These are phyloP conservation scores for Pichia sp. DNA, from an alignment of 1,139 yeast genomes.

Conservation along the genomic window DNA sequence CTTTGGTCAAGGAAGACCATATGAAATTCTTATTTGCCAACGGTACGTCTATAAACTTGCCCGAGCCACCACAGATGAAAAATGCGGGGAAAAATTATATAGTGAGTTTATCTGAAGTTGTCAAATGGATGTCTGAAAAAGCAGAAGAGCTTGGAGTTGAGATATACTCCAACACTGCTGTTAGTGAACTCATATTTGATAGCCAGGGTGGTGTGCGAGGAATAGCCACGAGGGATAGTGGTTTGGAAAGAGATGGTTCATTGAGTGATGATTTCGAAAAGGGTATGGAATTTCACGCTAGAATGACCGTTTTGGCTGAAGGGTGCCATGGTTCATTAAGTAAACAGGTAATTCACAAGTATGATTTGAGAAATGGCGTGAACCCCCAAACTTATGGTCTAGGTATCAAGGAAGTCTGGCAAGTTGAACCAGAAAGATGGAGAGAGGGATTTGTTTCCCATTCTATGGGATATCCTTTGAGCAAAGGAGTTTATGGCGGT, in stretches of 20 bases:
- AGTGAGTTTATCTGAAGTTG: slow-evolving; percentile 77
- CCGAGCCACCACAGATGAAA: slow-evolving; percentile 89
- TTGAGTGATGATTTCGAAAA: slow-evolving; percentile 78
- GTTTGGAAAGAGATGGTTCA: slow-evolving; percentile 65
- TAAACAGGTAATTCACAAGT: slow-evolving; percentile 69
- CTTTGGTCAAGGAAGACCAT: slow-evolving; percentile 63
- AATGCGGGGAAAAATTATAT: slow-evolving; percentile 80
- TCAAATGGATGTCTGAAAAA: slow-evolving; percentile 74
- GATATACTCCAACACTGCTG: slow-evolving; percentile 86
- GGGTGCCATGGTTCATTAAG: slow-evolving; percentile 96
- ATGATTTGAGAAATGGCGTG: slow-evolving; percentile 56
- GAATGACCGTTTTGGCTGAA: slow-evolving; percentile 84
- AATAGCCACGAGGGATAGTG: slow-evolving; percentile 91
- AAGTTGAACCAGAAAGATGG: slow-evolving; percentile 81
- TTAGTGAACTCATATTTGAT: slow-evolving; percentile 71
- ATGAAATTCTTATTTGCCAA: slow-evolving; percentile 64
- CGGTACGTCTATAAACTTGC: slow-evolving; percentile 55
- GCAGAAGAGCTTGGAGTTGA: slow-evolving; percentile 96
- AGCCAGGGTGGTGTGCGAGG: slow-evolving; percentile 67
- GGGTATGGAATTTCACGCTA: slow-evolving; percentile 94
- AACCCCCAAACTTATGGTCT: slow-evolving; percentile 90
- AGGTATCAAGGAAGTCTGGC: slow-evolving; percentile 97
- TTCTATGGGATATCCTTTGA: slow-evolving; percentile 83
- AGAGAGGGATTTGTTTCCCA: slow-evolving; percentile 81
- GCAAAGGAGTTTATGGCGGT: slow-evolving; percentile 79